A percentile compares a stretch with the other conserved stretches of the same genome.
Conservation (phyloP, 164 flowering plant genomes). For the Berberis vulgaris region DNA sequence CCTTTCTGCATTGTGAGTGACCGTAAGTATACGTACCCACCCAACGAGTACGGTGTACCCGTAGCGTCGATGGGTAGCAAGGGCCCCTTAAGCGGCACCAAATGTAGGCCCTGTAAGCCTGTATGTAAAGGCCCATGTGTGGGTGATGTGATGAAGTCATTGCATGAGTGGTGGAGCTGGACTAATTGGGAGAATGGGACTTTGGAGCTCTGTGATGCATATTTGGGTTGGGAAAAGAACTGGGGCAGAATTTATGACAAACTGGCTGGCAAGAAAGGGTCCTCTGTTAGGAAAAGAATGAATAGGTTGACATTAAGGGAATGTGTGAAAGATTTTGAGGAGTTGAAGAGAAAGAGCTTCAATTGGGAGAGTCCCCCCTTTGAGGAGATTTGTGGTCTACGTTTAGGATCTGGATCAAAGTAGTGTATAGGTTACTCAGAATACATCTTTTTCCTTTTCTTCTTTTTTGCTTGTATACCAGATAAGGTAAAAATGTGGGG, state of each 20-base stretch:
- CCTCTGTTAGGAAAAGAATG: constrained; percentile 33
- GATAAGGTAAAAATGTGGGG: too few species aligned
- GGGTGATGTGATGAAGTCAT: constrained; percentile 35
- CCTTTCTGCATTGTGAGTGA: constrained; percentile 84
- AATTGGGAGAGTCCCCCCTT: too few species aligned
- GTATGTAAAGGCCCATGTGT: constrained; percentile 57
- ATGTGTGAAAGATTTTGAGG: constrained; percentile 39
- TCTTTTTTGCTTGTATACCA: too few species aligned
- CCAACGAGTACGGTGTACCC: constrained; percentile 63
- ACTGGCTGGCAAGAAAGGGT: constrained; percentile 44
- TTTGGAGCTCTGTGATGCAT: constrained; percentile 69
- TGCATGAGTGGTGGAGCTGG: constrained; percentile 74
- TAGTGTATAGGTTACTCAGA: too few species aligned
- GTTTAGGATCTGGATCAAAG: too few species aligned
- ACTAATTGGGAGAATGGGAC: constrained; percentile 52
- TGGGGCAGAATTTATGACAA: neutral
- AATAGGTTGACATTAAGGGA: constrained; percentile 22
- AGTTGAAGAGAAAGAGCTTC: too few species aligned
- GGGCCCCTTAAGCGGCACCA: constrained; percentile 83
- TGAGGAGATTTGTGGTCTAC: too few species aligned
- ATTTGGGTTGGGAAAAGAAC: constrained; percentile 45
- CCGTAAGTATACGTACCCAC: constrained; percentile 60
- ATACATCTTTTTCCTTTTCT: too few species aligned
- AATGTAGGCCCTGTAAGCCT: constrained; percentile 83
- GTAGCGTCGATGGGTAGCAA: constrained; percentile 72